Conservation (phyloP, 441 rosid species). For the Breynia disticha region DNA sequence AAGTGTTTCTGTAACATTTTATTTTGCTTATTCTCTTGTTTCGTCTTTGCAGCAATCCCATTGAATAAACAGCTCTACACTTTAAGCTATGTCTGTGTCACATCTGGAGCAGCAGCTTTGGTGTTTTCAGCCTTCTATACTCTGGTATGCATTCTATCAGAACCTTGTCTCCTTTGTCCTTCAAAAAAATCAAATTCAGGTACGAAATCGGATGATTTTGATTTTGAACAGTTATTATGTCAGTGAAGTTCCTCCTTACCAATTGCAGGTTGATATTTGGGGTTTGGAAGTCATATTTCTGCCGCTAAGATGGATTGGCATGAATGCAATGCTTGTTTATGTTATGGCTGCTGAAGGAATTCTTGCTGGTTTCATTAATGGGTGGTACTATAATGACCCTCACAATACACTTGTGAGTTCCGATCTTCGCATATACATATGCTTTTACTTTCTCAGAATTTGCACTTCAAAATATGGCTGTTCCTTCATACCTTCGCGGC, state of each 20-base stretch:
- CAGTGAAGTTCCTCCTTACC: background rate
- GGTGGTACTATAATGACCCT: slow-evolving; percentile 74
- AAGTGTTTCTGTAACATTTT: background rate
- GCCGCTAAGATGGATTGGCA: slow-evolving; percentile 79
- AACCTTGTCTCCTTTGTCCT: background rate
- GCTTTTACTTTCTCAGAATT: no score
- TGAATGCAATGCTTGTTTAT: slow-evolving; percentile 90
- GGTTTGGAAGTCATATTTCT: slow-evolving; percentile 31
- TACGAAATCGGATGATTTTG: background rate
- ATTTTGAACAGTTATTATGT: background rate
- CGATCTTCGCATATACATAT: no score
- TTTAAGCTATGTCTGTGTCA: slow-evolving; percentile 71
- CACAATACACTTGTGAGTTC: slow-evolving; percentile 30
- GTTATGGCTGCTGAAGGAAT: slow-evolving; percentile 94
- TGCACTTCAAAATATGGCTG: no score
- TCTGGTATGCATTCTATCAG: slow-evolving; percentile 31
- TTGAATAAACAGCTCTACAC: slow-evolving; percentile 72
- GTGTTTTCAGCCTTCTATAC: slow-evolving; percentile 56
- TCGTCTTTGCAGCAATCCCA: slow-evolving; percentile 50
- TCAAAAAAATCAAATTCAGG: background rate
- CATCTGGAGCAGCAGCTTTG: slow-evolving; percentile 72
- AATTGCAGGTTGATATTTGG: slow-evolving; percentile 53
- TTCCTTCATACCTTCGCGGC: background rate
- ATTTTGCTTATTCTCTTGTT: background rate
- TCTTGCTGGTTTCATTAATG: slow-evolving; percentile 73